Base-by-base conservation (phyloP, 345 rosid genomes). In the Fremontodendron californicum region DNA sequence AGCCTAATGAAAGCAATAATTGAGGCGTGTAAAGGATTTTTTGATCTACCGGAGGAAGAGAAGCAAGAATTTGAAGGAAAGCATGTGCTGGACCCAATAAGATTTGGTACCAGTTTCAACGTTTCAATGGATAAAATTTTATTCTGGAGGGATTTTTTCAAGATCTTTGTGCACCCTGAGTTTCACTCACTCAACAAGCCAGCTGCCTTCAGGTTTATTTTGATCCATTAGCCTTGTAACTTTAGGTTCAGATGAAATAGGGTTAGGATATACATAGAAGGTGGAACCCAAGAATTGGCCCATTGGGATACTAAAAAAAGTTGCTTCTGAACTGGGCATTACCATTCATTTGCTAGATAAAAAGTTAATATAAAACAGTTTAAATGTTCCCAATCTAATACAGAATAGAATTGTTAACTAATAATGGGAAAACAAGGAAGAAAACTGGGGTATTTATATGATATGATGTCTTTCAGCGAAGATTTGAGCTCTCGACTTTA, bases 21-120 rank as follows among this genome's bases (percentile, higher is more conserved):
- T 0, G 85, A 85, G 4, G 77, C 43, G 1, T 61, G 84, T 35
- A 45, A 2, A 61, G 83, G 48, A 12, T 88, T 85, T 63, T 90
- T 90, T 72, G 78, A 90, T 71, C 76, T 88, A 46, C 1, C 66
- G 2, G 90, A 88, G 70, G 90, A 86, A 60, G 90, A 88, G 82
- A 90, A 87, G 83, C 75, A 54, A 18, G 84, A 82, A 62, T 84
- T 51, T 35, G 65, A 52, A 73, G 88, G 81, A 23, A 88, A 90
- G 74, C 73, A 84, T 75, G 88, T 87, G 2, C 57, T 84, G 84
- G 94, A 88, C 25, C 85, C 92, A 0, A 84, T 88, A 35, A 81
- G 89, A 75, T 84, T 66, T 58, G 94, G 92, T 2, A 88, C 90
- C 12, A 90, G 92, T 76, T 88, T 88, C 77, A 88, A 87, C 70